phyloP scores from a whole-genome alignment of 2,329 filamentous ascomycete genomes.

The Hirsutella minnesotensis region DNA sequence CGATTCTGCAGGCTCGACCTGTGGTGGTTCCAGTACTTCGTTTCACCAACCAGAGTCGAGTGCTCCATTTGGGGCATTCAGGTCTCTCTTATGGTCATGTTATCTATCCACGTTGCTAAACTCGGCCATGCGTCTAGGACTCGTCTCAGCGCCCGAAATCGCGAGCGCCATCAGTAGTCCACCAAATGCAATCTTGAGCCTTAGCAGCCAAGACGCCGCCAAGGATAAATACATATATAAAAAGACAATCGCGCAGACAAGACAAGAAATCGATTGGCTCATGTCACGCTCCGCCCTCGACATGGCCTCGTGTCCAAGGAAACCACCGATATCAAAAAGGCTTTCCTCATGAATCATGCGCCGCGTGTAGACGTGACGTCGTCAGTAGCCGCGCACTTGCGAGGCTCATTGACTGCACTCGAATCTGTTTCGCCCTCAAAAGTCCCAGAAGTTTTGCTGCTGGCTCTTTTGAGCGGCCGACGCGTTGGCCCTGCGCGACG shows the following conservation, averaged over 20 bases:
- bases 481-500: conserved; percentile 20
- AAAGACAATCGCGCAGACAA: not conserved
- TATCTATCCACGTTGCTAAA: too few species aligned
- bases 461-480: conserved; percentile 5
- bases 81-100: too few species aligned
- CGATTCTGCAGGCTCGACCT: too few species aligned
- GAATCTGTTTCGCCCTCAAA: too few species aligned
- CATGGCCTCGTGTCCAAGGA: conserved; percentile 1
- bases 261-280: not conserved
- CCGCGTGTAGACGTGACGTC: conserved; percentile 18
- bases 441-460: conserved; percentile 31
- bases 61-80: too few species aligned
- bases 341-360: conserved; percentile 19
- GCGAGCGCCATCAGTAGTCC: too few species aligned
- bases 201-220: not conserved
- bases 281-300: not conserved
- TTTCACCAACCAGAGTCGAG: too few species aligned
- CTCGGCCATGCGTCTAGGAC: too few species aligned
- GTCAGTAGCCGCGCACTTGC: conserved; percentile 7
- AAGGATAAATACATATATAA: conserved; percentile 1
- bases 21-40: too few species aligned
- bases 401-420: too few species aligned
- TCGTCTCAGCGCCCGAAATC: too few species aligned
- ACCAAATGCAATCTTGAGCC: not conserved
- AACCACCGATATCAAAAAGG: conserved; percentile 1